Conservation (phyloP, 2,329 filamentous ascomycete genomes). For the Ascochyta koolunga region DNA sequence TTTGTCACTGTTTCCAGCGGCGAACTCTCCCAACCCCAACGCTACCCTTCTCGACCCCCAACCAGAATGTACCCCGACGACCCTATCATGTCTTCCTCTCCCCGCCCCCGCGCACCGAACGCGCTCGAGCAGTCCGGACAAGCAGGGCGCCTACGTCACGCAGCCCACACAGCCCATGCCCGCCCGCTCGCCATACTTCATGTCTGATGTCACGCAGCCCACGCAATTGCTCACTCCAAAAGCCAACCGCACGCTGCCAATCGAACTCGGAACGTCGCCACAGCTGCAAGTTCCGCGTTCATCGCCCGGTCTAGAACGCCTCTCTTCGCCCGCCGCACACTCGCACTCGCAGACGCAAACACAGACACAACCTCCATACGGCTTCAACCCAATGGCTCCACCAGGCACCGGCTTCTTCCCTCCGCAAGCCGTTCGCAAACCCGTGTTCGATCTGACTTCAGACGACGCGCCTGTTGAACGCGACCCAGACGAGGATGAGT, state of each 20-base stretch:
- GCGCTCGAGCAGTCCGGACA: constrained; percentile 52
- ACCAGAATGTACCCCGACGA: constrained; percentile 40
- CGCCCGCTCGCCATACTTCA: constrained; percentile 37
- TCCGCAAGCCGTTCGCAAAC: constrained; percentile 44
- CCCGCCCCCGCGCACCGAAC: constrained; percentile 25
- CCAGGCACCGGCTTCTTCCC: constrained; percentile 72
- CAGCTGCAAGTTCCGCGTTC: constrained; percentile 86
- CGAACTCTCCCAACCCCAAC: background rate
- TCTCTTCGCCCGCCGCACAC: constrained; percentile 49
- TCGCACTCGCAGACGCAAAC: constrained; percentile 27
- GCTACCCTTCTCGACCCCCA: background rate
- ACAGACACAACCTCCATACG: constrained; percentile 76
- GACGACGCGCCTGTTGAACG: constrained; percentile 61
- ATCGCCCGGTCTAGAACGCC: constrained; percentile 65
- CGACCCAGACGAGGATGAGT: constrained; percentile 50
- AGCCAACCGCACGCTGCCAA: constrained; percentile 36
- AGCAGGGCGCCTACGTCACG: constrained; percentile 57
- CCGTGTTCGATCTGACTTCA: constrained; percentile 47
- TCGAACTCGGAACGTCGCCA: constrained; percentile 27
- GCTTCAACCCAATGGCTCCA: constrained; percentile 72
- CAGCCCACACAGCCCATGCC: constrained; percentile 43
- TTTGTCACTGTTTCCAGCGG: constrained; percentile 2
- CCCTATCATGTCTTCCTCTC: constrained; percentile 44
- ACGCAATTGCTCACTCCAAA: constrained; percentile 62
- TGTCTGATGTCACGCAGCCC: constrained; percentile 59